A percentile compares a stretch with the other conserved stretches of the same genome.
Conservation (phyloP, 2,329 filamentous ascomycete genomes). For the Pseudofabraea citricarpa region DNA sequence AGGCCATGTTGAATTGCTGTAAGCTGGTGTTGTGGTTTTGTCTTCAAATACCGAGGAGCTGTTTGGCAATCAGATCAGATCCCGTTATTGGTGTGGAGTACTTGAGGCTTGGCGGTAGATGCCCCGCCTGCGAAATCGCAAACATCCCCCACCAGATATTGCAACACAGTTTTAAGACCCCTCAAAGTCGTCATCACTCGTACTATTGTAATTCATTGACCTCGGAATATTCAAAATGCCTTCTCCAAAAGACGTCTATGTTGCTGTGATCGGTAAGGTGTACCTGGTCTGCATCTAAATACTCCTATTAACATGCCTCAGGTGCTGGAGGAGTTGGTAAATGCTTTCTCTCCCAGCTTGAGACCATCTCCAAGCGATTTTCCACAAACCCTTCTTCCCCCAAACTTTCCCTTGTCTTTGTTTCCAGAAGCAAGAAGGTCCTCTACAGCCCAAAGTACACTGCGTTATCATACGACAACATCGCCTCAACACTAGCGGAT, state of each 20-base stretch:
- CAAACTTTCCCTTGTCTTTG: conserved; percentile 74
- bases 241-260: conserved; percentile 33
- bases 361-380: conserved; percentile 59
- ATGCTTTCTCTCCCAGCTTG: conserved; percentile 80
- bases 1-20: conserved; percentile 3
- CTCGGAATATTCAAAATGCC: too few species aligned
- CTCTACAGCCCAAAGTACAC: conserved; percentile 71
- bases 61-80: too few species aligned
- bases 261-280: conserved; percentile 38
- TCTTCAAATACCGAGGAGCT: not conserved
- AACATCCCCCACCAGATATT: not conserved
- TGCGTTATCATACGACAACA: conserved; percentile 55
- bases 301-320: conserved; percentile 31
- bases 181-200: not conserved
- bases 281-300: conserved; percentile 10
- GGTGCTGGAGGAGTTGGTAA: conserved; percentile 92
- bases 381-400: conserved; percentile 38
- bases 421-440: conserved; percentile 80
- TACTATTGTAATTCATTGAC: too few species aligned
- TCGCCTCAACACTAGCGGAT: conserved; percentile 57
- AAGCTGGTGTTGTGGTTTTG: not conserved
- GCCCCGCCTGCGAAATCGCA: not conserved
- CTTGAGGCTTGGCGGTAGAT: not conserved
- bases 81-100: not conserved
- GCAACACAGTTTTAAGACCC: too few species aligned